Percentiles rank a stretch among this genome's conserved stretches.
These are phyloP conservation scores for Russula vinacea DNA, from an alignment of 768 basidiomycete species.

Conservation along the genomic window DNA sequence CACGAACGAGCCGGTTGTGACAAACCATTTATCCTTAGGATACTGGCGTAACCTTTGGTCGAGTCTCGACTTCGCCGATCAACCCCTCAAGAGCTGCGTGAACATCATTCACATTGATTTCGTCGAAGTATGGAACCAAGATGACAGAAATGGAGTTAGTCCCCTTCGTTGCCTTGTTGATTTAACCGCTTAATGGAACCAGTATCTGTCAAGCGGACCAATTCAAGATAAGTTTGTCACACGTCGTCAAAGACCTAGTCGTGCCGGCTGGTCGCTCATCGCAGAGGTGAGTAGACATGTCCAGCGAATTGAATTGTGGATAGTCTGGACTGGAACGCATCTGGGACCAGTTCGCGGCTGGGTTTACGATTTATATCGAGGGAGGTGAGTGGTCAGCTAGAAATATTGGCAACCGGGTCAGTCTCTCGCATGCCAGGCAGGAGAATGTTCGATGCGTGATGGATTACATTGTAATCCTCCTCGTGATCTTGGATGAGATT, in stretches of 20 bases:
- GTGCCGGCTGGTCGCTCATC: not conserved
- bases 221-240: conserved; percentile 16
- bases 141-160: not conserved
- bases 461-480: conserved; percentile 17
- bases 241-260: conserved; percentile 11
- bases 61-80: not conserved
- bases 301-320: not conserved
- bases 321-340: not conserved
- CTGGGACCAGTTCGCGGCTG: not conserved
- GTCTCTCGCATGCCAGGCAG: not conserved
- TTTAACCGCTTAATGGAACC: not conserved
- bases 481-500: not conserved
- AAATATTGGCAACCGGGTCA: not conserved
- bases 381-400: not conserved
- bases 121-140: conserved; percentile 12
- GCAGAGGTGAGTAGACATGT: not conserved
- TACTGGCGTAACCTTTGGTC: conserved; percentile 15
- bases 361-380: not conserved
- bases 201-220: not conserved
- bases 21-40: not conserved
- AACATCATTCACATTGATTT: conserved; percentile 5
- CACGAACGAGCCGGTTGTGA: not conserved
- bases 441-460: conserved; percentile 9
- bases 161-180: not conserved
- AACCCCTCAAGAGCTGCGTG: not conserved